Evolutionary conservation across 192 early-diverging fungal species (phyloP).

Genomic region (Dissophora ornata): DNA sequence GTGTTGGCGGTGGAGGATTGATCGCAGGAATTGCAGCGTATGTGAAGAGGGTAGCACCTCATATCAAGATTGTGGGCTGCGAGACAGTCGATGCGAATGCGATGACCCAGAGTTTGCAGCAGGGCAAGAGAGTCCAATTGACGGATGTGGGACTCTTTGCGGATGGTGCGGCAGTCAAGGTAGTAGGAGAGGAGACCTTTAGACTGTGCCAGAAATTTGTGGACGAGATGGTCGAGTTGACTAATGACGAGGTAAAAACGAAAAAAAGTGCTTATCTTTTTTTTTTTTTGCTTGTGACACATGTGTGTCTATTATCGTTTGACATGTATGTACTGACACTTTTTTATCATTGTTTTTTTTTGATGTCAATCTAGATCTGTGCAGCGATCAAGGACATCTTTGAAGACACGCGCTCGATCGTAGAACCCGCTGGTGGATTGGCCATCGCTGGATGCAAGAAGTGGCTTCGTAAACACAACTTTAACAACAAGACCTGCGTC

Average conservation of each 20-base stretch:
- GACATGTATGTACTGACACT: background rate
- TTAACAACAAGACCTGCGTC: conserved; percentile 73
- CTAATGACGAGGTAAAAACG: conserved; percentile 81
- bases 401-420: conserved; percentile 92
- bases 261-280: too few species aligned
- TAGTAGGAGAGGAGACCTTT: conserved; percentile 92
- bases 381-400: conserved; percentile 91
- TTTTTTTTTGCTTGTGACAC: background rate
- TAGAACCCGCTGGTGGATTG: conserved; percentile 96
- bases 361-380: conserved; percentile 70
- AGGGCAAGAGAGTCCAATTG: conserved; percentile 72
- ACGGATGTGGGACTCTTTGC: conserved; percentile 94
- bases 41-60: conserved; percentile 89
- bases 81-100: conserved; percentile 92
- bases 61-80: conserved; percentile 91
- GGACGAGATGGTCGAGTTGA: conserved; percentile 92
- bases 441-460: conserved; percentile 89
- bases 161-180: conserved; percentile 94
- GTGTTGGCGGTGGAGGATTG: conserved; percentile 95
- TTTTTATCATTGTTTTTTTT: background rate
- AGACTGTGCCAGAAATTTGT: conserved; percentile 80
- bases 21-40: conserved; percentile 93
- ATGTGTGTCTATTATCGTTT: conserved; percentile 3
- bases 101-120: conserved; percentile 83
- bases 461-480: conserved; percentile 68